Percentiles rank a stretch among this genome's conserved stretches.
phyloP scores from a whole-genome alignment of 352 stramenopile species.

The Phytophthora crassamura region DNA sequence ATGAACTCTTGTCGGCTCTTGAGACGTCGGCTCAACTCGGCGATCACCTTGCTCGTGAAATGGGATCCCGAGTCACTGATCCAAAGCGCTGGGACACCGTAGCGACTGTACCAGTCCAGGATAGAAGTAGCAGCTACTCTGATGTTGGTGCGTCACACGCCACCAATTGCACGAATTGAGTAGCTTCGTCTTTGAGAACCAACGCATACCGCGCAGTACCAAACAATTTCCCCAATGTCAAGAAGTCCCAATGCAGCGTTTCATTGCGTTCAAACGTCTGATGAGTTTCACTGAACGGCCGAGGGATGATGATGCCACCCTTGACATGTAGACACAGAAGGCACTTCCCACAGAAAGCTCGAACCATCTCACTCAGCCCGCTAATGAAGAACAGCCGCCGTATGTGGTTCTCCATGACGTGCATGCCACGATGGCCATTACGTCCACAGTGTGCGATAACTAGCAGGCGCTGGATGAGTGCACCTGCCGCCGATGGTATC shows the following conservation, averaged over 20 bases:
- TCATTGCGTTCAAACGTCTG: constrained; percentile 5
- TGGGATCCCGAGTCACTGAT: constrained; percentile 4
- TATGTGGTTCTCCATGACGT: constrained; percentile 6
- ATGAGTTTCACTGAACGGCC: neutral
- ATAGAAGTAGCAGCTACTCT: constrained; percentile 11
- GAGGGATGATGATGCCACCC: no score
- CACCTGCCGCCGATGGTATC: neutral
- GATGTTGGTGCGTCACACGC: constrained; percentile 18
- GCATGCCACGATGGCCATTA: neutral
- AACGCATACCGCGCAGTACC: constrained; percentile 19
- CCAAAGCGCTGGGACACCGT: neutral
- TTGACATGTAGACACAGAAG: constrained; percentile 17
- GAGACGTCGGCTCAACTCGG: neutral
- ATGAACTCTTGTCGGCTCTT: constrained; percentile 7
- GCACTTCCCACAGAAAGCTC: constrained; percentile 3
- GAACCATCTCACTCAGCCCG: neutral
- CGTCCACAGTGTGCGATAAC: constrained; percentile 5
- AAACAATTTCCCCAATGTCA: constrained; percentile 26
- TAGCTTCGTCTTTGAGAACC: constrained; percentile 34
- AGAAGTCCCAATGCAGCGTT: constrained; percentile 13
- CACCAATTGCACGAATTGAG: constrained; percentile 28
- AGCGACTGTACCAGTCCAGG: constrained; percentile 4
- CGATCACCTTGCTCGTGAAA: constrained; percentile 4
- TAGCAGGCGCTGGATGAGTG: neutral
- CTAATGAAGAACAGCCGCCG: neutral